Conservation (phyloP, 2,329 filamentous ascomycete genomes). For the Verticillium klebahnii region DNA sequence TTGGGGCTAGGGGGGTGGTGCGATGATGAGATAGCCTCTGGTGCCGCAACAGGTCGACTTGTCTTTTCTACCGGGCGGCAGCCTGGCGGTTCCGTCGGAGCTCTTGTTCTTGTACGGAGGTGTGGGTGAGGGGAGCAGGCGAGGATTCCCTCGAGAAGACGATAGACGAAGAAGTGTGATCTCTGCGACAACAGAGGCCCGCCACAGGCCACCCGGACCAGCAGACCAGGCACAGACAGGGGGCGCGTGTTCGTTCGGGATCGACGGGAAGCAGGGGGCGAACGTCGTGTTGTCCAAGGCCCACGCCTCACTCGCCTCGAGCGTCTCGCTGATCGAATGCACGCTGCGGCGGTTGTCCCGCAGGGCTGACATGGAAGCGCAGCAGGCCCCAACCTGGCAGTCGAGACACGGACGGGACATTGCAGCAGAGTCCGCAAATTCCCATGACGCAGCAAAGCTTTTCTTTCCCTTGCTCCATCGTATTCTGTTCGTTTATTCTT, state of each 20-base stretch:
- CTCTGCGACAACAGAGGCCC: not conserved
- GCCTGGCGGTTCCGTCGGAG: not conserved
- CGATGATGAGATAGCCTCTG: not conserved
- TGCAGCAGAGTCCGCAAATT: not conserved
- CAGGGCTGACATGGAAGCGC: not conserved
- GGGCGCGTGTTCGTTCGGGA: not conserved
- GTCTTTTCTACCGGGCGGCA: not conserved
- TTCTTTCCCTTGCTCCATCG: not conserved
- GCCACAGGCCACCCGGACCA: not conserved
- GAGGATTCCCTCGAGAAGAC: not conserved
- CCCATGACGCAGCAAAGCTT: not conserved
- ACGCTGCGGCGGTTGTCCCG: not conserved
- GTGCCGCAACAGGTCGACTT: not conserved
- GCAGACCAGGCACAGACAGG: not conserved
- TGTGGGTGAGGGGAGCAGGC: not conserved
- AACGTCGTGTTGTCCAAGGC: not conserved
- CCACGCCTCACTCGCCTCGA: not conserved
- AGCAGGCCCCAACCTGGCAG: not conserved
- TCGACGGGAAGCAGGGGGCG: not conserved
- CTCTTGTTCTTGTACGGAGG: not conserved
- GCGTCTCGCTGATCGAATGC: not conserved
- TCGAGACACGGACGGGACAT: not conserved
- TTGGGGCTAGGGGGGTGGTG: not conserved
- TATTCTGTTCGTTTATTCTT: not conserved
- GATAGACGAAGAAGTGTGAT: not conserved